Evolutionary conservation across 768 basidiomycete genomes (phyloP).

Genomic region (Dacryopinax primogenitus): DNA sequence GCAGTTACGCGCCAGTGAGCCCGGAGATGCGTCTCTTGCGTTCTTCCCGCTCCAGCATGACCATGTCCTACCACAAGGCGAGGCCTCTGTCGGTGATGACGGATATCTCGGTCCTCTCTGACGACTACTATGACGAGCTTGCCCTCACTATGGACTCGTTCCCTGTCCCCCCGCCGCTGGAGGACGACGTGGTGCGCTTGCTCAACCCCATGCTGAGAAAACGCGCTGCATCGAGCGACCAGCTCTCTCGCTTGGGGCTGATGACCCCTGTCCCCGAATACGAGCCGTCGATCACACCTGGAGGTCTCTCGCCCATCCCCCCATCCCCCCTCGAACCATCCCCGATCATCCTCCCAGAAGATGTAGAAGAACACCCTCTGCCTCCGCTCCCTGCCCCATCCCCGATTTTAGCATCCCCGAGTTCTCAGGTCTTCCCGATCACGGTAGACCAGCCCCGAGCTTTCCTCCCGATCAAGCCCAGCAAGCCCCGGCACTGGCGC

Average conservation of each 20-base stretch:
- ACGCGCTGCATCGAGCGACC: background rate
- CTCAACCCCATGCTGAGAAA: background rate
- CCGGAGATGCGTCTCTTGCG: background rate
- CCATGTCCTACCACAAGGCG: background rate
- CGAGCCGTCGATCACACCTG: background rate
- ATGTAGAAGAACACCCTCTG: background rate
- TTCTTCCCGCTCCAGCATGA: background rate
- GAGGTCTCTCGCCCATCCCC: background rate
- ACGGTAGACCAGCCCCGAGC: background rate
- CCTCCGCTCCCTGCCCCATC: background rate
- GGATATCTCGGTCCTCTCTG: background rate
- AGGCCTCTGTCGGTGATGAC: background rate
- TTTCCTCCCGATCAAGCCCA: background rate
- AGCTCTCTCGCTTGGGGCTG: background rate
- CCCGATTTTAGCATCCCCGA: background rate
- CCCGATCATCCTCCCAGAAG: background rate
- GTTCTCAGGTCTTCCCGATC: background rate
- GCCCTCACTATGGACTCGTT: background rate
- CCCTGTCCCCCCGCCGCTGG: background rate
- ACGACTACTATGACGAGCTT: conserved; percentile 5
- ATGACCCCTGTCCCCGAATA: background rate
- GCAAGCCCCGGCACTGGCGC: background rate
- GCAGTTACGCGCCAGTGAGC: background rate
- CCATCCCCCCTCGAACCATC: background rate
- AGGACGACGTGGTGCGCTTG: background rate